Evolutionary conservation across 2,329 filamentous ascomycete genomes (phyloP).

Genomic region (Neobulgaria alba): DNA sequence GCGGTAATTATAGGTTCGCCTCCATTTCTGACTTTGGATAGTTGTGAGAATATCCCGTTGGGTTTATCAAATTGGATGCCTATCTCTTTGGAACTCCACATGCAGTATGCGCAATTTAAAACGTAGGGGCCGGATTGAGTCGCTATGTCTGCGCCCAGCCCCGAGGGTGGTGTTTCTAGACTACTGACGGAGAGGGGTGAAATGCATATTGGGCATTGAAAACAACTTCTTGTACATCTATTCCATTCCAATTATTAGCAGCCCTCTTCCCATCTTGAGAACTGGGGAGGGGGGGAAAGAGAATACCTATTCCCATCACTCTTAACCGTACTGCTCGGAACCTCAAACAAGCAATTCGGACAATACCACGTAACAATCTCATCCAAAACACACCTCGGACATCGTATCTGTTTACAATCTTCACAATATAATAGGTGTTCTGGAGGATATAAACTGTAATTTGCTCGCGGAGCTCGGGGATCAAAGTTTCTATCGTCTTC

Average conservation of each 20-base stretch:
- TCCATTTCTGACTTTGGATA: constrained; percentile 61
- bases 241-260: neutral
- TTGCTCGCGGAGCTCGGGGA: constrained; percentile 72
- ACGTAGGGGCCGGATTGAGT: constrained; percentile 56
- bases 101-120: constrained; percentile 81
- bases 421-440: constrained; percentile 95
- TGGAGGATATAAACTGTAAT: constrained; percentile 86
- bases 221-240: constrained; percentile 89
- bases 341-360: constrained; percentile 91
- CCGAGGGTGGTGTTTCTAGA: constrained; percentile 43
- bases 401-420: constrained; percentile 93
- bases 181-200: constrained; percentile 69
- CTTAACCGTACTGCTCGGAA: constrained; percentile 85
- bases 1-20: constrained; percentile 42
- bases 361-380: constrained; percentile 95
- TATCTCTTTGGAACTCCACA: constrained; percentile 85
- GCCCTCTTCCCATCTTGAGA: too few relatives aligned
- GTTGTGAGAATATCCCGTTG: constrained; percentile 75
- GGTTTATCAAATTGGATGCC: constrained; percentile 85
- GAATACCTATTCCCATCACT: constrained; percentile 83
- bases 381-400: constrained; percentile 82
- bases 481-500: constrained; percentile 78
- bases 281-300: neutral
- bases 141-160: constrained; percentile 27
- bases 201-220: constrained; percentile 85